These are phyloP conservation scores for Entelexis paramagnoliae DNA, from an alignment of 1,139 yeast species.

Conservation along the genomic window DNA sequence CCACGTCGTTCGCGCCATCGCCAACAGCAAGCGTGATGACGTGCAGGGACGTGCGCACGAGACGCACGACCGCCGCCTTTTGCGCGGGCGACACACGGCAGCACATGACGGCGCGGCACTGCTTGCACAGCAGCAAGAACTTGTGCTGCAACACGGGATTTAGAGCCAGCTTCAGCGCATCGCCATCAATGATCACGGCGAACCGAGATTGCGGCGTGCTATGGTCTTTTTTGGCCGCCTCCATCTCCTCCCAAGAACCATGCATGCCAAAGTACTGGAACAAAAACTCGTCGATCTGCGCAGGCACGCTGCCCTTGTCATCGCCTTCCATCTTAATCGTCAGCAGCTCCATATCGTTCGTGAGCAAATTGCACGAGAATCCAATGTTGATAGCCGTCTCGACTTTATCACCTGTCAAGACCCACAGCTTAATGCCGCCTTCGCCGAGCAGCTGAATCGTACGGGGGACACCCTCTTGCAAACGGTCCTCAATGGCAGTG, in stretches of 20 bases:
- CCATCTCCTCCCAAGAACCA: conserved; percentile 52
- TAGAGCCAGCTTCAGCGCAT: conserved; percentile 67
- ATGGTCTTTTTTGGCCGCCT: conserved; percentile 58
- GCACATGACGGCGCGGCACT: conserved; percentile 86
- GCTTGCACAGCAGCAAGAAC: conserved; percentile 78
- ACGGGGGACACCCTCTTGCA: conserved; percentile 94
- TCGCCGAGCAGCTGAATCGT: conserved; percentile 71
- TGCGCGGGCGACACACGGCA: conserved; percentile 97
- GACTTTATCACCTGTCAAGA: conserved; percentile 91
- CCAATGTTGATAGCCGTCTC: conserved; percentile 98
- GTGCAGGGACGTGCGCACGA: conserved; percentile 69
- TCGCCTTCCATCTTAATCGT: conserved; percentile 40
- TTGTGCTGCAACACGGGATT: conserved; percentile 52
- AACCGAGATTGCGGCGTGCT: conserved; percentile 64
- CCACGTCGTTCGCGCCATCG: conserved; percentile 97
- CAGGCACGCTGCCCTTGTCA: conserved; percentile 41
- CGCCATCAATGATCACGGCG: conserved; percentile 88
- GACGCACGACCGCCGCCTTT: conserved; percentile 87
- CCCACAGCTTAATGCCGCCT: conserved; percentile 96
- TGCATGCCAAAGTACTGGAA: conserved; percentile 50
- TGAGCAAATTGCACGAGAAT: conserved; percentile 82
- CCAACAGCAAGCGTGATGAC: conserved; percentile 93
- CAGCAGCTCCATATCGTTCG: conserved; percentile 68
- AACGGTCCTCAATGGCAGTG: conserved; percentile 92
- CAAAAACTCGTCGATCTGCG: conserved; percentile 51